A percentile compares a stretch with the other conserved stretches of the same genome.
phyloP scores from a whole-genome alignment of 2,329 filamentous ascomycete genomes.

The Knufia fluminis region DNA sequence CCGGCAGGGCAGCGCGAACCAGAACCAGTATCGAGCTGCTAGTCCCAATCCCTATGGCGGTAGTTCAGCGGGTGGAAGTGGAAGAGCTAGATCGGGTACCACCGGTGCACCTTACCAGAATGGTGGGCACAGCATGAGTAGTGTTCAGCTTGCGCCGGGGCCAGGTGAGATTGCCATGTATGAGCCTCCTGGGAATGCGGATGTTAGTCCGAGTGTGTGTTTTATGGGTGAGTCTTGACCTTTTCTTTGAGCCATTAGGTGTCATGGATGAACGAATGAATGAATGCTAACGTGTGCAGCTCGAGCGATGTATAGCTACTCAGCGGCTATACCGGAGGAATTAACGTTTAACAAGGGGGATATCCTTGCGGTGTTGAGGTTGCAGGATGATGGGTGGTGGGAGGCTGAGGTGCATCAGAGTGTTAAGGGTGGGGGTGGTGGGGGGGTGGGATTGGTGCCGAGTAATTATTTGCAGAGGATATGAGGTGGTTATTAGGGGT shows the following conservation, averaged over 20 bases:
- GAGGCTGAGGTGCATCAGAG: conserved; percentile 81
- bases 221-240: conserved; percentile 62
- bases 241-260: too few species aligned
- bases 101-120: neutral
- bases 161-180: conserved; percentile 9
- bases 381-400: conserved; percentile 98
- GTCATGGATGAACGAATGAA: too few species aligned
- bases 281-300: conserved; percentile 43
- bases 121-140: neutral
- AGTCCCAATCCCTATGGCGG: conserved; percentile 7
- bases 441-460: conserved; percentile 51
- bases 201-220: conserved; percentile 7
- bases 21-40: conserved; percentile 8
- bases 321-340: conserved; percentile 90
- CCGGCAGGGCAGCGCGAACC: conserved; percentile 3
- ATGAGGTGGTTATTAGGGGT: too few species aligned
- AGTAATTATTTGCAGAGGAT: conserved; percentile 59
- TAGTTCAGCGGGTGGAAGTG: neutral
- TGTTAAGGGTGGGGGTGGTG: conserved; percentile 38
- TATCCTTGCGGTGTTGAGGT: conserved; percentile 72
- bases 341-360: conserved; percentile 88
- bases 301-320: conserved; percentile 87
- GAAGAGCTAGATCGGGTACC: neutral
- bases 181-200: conserved; percentile 5
- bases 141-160: neutral